phyloP scores from a whole-genome alignment of 768 basidiomycete genomes.

The Chalciporus sphaerocephalus region DNA sequence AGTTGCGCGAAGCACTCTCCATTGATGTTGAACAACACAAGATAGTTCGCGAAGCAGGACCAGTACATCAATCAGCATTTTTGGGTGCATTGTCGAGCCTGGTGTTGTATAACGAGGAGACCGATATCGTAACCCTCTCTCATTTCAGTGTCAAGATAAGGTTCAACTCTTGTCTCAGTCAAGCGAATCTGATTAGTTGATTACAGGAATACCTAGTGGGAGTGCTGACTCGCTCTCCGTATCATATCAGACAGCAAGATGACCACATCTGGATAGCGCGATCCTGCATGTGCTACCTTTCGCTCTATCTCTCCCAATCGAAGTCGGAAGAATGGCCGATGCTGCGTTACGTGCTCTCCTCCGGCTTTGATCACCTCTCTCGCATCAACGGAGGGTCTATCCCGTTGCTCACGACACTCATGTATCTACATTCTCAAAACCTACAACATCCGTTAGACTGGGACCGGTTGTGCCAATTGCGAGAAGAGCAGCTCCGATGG shows the following conservation, averaged over 20 bases:
- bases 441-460: slow-evolving; percentile 2
- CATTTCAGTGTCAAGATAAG: slow-evolving; percentile 25
- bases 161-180: not conserved
- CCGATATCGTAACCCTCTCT: slow-evolving; percentile 10
- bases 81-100: slow-evolving; percentile 16
- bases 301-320: not conserved
- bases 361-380: slow-evolving; percentile 3
- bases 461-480: not conserved
- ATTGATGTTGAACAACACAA: slow-evolving; percentile 5
- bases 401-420: not conserved
- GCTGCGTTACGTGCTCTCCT: not conserved
- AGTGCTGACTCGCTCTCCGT: not conserved
- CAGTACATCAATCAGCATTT: slow-evolving; percentile 5
- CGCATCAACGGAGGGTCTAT: not conserved
- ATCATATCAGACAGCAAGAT: not conserved
- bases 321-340: not conserved
- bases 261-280: not conserved
- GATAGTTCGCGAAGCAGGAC: slow-evolving; percentile 5
- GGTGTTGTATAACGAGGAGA: slow-evolving; percentile 12
- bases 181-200: not conserved
- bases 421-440: not conserved
- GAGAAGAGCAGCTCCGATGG: not conserved
- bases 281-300: not conserved
- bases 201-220: slow-evolving; percentile 4
- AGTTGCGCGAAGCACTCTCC: slow-evolving; percentile 13